Percentiles rank a stretch among this genome's conserved stretches.
These are phyloP conservation scores for Mucor irregularis DNA, from an alignment of 371 early-diverging fungal genomes.

Conservation along the genomic window DNA sequence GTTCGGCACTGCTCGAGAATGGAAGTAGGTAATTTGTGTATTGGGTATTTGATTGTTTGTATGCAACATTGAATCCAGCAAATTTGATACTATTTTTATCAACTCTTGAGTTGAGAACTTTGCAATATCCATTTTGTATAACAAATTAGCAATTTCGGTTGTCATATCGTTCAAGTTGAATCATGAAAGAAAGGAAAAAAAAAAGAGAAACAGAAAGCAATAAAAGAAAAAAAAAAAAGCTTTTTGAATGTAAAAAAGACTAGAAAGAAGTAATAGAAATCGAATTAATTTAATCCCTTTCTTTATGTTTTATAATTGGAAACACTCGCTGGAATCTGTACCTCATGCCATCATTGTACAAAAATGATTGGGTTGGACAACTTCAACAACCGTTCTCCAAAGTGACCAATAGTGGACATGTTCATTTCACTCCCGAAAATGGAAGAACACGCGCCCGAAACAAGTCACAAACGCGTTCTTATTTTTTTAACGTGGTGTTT, in stretches of 20 bases:
- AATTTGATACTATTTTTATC: constrained; percentile 42
- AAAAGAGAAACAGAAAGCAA: not conserved
- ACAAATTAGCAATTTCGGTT: no score
- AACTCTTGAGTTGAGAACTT: constrained; percentile 41
- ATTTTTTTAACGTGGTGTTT: not conserved
- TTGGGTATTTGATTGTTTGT: constrained; percentile 66
- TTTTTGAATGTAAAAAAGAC: constrained; percentile 4
- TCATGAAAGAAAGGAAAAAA: not conserved
- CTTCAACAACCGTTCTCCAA: not conserved
- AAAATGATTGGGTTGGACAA: constrained; percentile 1
- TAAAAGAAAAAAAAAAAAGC: not conserved
- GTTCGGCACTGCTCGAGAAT: constrained; percentile 76
- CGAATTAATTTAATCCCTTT: constrained; percentile 11
- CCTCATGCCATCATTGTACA: constrained; percentile 3
- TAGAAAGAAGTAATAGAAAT: not conserved
- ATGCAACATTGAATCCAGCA: constrained; percentile 49
- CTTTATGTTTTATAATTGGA: not conserved
- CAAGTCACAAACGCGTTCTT: not conserved
- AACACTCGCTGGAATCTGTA: no score
- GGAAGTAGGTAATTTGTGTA: constrained; percentile 69
- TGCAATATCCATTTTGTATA: constrained; percentile 38
- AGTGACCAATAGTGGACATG: no score
- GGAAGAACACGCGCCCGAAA: not conserved
- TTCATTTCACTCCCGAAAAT: not conserved
- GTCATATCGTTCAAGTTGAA: not conserved